Conservation (phyloP, 345 rosid species). For the Dovyalis caffra region DNA sequence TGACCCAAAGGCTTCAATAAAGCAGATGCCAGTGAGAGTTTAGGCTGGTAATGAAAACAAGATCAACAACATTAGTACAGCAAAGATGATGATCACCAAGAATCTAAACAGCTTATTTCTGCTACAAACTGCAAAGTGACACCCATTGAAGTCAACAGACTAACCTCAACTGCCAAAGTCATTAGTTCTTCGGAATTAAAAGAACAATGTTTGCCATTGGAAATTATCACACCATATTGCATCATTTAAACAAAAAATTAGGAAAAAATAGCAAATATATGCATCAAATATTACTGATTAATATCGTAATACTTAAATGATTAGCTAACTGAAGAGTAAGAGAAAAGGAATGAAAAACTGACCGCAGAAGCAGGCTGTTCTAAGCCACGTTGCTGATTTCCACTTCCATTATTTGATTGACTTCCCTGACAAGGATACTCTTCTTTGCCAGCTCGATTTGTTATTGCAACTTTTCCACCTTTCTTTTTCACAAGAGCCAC, state of each 20-base stretch:
- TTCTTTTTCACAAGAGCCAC: constrained; percentile 22
- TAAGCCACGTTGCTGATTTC: constrained; percentile 6
- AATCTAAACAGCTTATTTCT: too few species aligned
- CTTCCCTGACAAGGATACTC: not conserved
- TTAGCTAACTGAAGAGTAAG: not conserved
- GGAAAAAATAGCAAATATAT: not conserved
- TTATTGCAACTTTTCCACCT: constrained; percentile 6
- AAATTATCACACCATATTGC: not conserved
- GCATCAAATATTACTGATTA: not conserved
- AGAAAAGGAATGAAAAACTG: constrained; percentile 6
- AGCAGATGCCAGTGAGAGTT: too few species aligned
- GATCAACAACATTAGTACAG: too few species aligned
- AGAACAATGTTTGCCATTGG: too few species aligned
- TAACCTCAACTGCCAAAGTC: too few species aligned
- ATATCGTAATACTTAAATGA: not conserved
- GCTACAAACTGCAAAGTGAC: too few species aligned
- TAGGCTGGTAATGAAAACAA: too few species aligned
- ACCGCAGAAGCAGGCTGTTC: constrained; percentile 21
- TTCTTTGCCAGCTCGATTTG: not conserved
- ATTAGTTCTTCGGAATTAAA: too few species aligned
- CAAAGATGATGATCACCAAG: too few species aligned
- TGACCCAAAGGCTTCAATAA: too few species aligned
- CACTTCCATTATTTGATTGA: not conserved
- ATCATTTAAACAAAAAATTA: not conserved
- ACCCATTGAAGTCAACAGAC: too few species aligned